phyloP scores from a whole-genome alignment of 192 early-diverging fungal species.

The Fimicolochytrium jonesii region DNA sequence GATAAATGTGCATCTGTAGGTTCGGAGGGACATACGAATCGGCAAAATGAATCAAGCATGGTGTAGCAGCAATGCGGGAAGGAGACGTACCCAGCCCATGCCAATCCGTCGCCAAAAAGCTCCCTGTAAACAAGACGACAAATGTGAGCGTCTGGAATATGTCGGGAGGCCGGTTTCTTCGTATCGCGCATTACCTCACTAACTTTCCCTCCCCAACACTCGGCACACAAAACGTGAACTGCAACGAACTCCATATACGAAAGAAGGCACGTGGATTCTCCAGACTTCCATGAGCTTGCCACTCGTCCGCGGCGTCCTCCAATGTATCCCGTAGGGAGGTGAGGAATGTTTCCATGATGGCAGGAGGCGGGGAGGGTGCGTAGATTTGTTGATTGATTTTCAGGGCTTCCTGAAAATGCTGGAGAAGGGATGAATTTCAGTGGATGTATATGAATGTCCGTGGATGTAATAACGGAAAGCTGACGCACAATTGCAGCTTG shows the following conservation, averaged over 20 bases:
- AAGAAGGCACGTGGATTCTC: conserved; percentile 35
- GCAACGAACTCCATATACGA: conserved; percentile 38
- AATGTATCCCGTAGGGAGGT: conserved; percentile 14
- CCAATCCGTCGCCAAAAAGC: conserved; percentile 43
- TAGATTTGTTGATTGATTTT: too few species aligned
- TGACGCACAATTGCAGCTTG: too few species aligned
- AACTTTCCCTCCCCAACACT: conserved; percentile 20
- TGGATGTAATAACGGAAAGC: too few species aligned
- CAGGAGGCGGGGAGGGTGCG: conserved; percentile 9
- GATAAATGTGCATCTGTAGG: conserved; percentile 33
- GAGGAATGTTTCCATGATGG: conserved; percentile 18
- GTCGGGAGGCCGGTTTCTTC: neutral
- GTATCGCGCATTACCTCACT: conserved; percentile 11
- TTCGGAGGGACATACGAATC: too few species aligned
- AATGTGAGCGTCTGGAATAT: neutral
- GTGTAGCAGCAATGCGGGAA: neutral
- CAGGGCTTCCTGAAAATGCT: too few species aligned
- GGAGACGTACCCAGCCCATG: conserved; percentile 34
- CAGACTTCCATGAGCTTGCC: conserved; percentile 30
- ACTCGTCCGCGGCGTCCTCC: conserved; percentile 20
- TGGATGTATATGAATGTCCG: too few species aligned
- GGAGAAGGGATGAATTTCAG: too few species aligned
- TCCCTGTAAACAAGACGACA: conserved; percentile 20
- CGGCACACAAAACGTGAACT: conserved; percentile 36
- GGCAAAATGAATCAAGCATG: too few species aligned